Conservation (phyloP, 306 rosid species). For the Malus asiatica region DNA sequence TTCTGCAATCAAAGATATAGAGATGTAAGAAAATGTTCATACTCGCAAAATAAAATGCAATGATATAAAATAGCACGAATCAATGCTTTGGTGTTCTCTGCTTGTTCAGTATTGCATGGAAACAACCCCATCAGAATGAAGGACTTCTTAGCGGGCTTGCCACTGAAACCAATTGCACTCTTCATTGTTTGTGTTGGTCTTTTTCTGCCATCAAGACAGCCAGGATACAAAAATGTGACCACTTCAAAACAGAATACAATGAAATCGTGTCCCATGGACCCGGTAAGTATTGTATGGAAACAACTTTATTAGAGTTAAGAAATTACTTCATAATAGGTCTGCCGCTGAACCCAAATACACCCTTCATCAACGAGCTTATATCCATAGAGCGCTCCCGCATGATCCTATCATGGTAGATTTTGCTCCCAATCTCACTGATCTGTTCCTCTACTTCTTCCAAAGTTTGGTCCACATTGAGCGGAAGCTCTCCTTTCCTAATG, state of each 20-base stretch:
- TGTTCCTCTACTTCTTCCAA: slow-evolving; percentile 89
- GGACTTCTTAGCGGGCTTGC: slow-evolving; percentile 15
- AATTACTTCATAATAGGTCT: slow-evolving; percentile 56
- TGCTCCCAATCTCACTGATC: slow-evolving; percentile 82
- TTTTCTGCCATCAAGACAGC: slow-evolving; percentile 25
- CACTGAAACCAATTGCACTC: slow-evolving; percentile 58
- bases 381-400: slow-evolving; percentile 79
- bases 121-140: not conserved
- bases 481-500: slow-evolving; percentile 79
- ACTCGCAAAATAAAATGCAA: slow-evolving; percentile 7
- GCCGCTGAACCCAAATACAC: slow-evolving; percentile 60
- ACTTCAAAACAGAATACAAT: slow-evolving; percentile 5
- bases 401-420: slow-evolving; percentile 78
- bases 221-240: not conserved
- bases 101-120: not conserved
- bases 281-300: not conserved
- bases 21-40: slow-evolving; percentile 1
- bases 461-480: slow-evolving; percentile 77
- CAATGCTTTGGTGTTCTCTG: not conserved
- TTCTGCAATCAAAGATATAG: slow-evolving; percentile 27
- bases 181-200: slow-evolving; percentile 49
- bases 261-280: not conserved
- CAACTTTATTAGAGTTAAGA: not conserved
- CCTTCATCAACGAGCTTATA: slow-evolving; percentile 80
- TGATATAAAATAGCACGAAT: not conserved